Conservation (phyloP, 83 land plant species). For the Larix sibirica region DNA sequence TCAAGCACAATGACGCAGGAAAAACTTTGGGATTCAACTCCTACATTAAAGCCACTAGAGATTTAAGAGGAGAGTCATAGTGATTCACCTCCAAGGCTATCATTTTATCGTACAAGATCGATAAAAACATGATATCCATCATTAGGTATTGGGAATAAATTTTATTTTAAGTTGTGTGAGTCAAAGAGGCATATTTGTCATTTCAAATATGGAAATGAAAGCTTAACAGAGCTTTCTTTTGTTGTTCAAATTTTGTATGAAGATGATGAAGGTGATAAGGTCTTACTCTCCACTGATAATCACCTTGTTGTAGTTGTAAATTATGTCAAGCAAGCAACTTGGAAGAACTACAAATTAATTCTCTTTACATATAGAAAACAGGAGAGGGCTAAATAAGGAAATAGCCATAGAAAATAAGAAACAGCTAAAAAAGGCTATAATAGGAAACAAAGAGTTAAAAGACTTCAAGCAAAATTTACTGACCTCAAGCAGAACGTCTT, state of each 20-base stretch:
- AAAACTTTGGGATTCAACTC: slow-evolving; percentile 88
- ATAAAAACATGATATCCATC: slow-evolving; percentile 58
- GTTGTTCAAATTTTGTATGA: slow-evolving; percentile 85
- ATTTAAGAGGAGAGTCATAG: slow-evolving; percentile 78
- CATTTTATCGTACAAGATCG: slow-evolving; percentile 48
- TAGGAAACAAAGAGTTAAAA: no score
- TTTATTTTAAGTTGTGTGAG: slow-evolving; percentile 76
- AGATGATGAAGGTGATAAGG: slow-evolving; percentile 95
- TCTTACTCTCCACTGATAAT: slow-evolving; percentile 67
- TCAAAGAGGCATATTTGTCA: slow-evolving; percentile 82
- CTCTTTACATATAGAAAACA: no score
- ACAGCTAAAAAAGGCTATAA: no score
- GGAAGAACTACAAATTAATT: slow-evolving; percentile 30
- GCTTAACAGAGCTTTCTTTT: slow-evolving; percentile 72
- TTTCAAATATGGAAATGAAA: slow-evolving; percentile 86
- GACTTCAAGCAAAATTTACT: no score
- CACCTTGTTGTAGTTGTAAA: slow-evolving; percentile 78
- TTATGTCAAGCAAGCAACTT: slow-evolving; percentile 70
- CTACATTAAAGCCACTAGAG: slow-evolving; percentile 62
- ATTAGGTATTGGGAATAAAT: slow-evolving; percentile 70
- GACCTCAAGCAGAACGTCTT: no score
- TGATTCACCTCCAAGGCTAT: slow-evolving; percentile 61
- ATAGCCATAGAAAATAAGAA: no score
- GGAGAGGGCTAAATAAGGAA: no score
- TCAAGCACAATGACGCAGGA: slow-evolving; percentile 82